phyloP scores from a whole-genome alignment of 2,329 filamentous ascomycete species.

The Teratosphaeriaceae sp. region DNA sequence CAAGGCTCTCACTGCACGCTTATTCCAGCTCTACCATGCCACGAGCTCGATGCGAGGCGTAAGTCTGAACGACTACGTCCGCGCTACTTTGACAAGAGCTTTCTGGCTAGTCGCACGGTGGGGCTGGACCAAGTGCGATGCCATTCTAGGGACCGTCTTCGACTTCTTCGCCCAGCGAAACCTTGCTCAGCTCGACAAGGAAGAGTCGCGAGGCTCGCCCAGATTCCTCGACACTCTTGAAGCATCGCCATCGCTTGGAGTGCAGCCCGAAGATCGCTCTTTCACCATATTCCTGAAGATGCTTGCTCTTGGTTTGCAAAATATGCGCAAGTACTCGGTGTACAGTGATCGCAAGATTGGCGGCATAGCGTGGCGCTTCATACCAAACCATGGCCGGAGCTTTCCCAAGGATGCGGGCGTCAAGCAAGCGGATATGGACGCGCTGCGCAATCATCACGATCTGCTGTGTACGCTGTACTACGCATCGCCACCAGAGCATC shows the following conservation, averaged over 20 bases:
- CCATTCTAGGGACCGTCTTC: slow-evolving; percentile 47
- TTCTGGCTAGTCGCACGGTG: slow-evolving; percentile 47
- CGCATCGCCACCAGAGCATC: slow-evolving; percentile 46
- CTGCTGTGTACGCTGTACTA: slow-evolving; percentile 55
- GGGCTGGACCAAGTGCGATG: slow-evolving; percentile 52
- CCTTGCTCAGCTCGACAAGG: slow-evolving; percentile 46
- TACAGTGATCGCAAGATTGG: slow-evolving; percentile 50
- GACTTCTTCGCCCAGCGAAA: slow-evolving; percentile 53
- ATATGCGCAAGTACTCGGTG: slow-evolving; percentile 33
- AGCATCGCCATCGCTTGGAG: slow-evolving; percentile 35
- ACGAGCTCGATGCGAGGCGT: slow-evolving; percentile 34
- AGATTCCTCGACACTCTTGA: slow-evolving; percentile 48
- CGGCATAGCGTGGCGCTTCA: slow-evolving; percentile 49
- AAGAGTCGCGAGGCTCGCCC: slow-evolving; percentile 47
- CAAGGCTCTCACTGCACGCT: slow-evolving; percentile 39
- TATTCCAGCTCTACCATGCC: slow-evolving; percentile 42
- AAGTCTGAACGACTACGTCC: slow-evolving; percentile 51
- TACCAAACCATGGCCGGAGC: slow-evolving; percentile 55
- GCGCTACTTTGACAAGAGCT: slow-evolving; percentile 46
- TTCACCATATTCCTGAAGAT: slow-evolving; percentile 56
- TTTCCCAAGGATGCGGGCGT: slow-evolving; percentile 53
- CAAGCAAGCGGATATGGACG: slow-evolving; percentile 47
- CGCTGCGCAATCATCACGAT: slow-evolving; percentile 56
- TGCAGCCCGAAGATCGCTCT: slow-evolving; percentile 44
- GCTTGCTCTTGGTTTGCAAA: slow-evolving; percentile 43